These are phyloP conservation scores for Linnemannia zychae DNA, from an alignment of 192 early-diverging fungal species.

Conservation along the genomic window DNA sequence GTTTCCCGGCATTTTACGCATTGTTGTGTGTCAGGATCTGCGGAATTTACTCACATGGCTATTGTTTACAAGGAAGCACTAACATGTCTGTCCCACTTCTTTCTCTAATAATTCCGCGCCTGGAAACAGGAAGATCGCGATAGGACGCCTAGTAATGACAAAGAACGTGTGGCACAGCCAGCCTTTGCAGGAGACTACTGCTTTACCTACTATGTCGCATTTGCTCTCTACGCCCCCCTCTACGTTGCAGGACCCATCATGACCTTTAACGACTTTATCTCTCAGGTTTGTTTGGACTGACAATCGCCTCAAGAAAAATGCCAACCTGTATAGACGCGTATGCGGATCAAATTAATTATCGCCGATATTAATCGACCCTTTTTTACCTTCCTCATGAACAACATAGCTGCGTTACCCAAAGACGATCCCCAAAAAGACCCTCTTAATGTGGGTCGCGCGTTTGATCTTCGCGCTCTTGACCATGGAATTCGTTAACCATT, in stretches of 20 bases:
- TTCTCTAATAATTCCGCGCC: not conserved
- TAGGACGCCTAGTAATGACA: slow-evolving; percentile 59
- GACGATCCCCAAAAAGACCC: slow-evolving; percentile 47
- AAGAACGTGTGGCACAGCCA: slow-evolving; percentile 70
- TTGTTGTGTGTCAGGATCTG: too few species aligned
- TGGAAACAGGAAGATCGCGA: slow-evolving; percentile 57
- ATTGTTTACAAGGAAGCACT: too few species aligned
- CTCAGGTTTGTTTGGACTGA: slow-evolving; percentile 69
- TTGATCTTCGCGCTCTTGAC: slow-evolving; percentile 71
- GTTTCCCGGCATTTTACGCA: too few species aligned
- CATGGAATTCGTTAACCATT: slow-evolving; percentile 93
- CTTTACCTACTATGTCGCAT: slow-evolving; percentile 82
- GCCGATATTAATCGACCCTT: too few species aligned
- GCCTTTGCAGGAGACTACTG: slow-evolving; percentile 79
- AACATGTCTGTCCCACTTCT: not conserved
- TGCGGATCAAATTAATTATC: slow-evolving; percentile 28
- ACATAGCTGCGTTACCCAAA: slow-evolving; percentile 69
- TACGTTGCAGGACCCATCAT: slow-evolving; percentile 96
- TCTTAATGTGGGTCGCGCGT: slow-evolving; percentile 74
- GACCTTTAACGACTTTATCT: slow-evolving; percentile 93
- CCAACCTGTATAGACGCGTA: not conserved
- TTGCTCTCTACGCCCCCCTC: slow-evolving; percentile 90
- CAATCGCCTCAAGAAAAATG: too few species aligned
- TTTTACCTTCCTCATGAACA: not conserved
- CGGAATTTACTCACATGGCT: too few species aligned